Base-by-base conservation (phyloP, 768 basidiomycete genomes). In the Tricholomella constricta region DNA sequence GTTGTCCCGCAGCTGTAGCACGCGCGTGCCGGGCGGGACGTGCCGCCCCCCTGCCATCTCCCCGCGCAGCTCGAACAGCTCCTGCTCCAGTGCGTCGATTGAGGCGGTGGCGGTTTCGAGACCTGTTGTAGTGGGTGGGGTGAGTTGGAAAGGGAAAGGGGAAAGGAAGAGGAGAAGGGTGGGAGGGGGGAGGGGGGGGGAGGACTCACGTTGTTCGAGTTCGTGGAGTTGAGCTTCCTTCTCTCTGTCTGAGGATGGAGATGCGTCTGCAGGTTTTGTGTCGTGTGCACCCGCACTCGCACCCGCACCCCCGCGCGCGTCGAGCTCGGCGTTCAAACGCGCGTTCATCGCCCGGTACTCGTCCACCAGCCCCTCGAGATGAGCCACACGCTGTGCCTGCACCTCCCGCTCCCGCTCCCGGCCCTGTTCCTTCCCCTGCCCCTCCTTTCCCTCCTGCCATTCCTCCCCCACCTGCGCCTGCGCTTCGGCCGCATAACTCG, bases 1-100 rank as follows among this genome's bases (percentile, higher is more conserved):
- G 45, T 59, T 59, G 22, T 59, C 58, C 12, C 32, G 45, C 23
- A 59, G 43, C 41, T 55, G 47, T 2, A 55, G 46, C n/a, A 59
- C 36, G n/a, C 58, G 43, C 25, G 52, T 51, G 0, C 54, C 54
- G 4, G 58, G 58, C n/a, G 58, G 58, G 10, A 59, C 54, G 58
- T 91, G 88, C 36, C 85, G 72, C 3, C 91, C 92, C 0, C 79
- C 82, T 0, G 84, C 90, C 23, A 91, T 85, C 65, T 89, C 85
- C 0, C 90, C 90, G 3, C 79, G 72, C 2, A 92, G 76, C 48
- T 93, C 89, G 63, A 89, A 91, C 7, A 94, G 78, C 9, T 78
- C 76, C 64, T 93, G 91, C 61, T 91, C 88, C 32, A 92, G 77
- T n/a, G 73, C 64, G 22, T 91, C 90, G 29, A 90, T 74, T 74